These are phyloP conservation scores for Harringtonia lauricola DNA, from an alignment of 2,329 filamentous ascomycete genomes.

Conservation along the genomic window DNA sequence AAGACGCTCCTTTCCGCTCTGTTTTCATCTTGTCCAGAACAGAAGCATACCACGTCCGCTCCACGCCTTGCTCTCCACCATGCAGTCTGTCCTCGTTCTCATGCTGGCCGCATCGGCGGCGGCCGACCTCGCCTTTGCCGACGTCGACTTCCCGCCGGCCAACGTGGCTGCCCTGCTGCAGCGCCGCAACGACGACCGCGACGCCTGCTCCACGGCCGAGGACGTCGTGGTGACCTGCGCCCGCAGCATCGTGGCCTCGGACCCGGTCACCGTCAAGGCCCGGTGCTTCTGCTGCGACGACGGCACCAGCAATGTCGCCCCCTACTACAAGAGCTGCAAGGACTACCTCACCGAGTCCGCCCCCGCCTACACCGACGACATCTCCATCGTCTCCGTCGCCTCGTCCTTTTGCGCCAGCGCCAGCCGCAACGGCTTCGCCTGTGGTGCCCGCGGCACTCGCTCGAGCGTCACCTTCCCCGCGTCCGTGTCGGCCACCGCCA, in stretches of 20 bases:
- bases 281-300: constrained; percentile 16
- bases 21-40: no score
- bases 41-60: neutral
- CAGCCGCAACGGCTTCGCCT: constrained; percentile 5
- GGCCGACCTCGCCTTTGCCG: neutral
- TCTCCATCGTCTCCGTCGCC: constrained; percentile 3
- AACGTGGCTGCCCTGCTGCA: neutral
- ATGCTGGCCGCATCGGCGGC: constrained; percentile 1
- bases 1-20: no score
- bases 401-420: constrained; percentile 4
- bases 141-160: neutral
- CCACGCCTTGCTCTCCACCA: neutral
- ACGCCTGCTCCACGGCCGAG: constrained; percentile 11
- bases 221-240: constrained; percentile 10
- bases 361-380: constrained; percentile 6
- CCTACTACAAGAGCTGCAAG: constrained; percentile 15
- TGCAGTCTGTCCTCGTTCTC: neutral
- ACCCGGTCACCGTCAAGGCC: constrained; percentile 2
- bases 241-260: constrained; percentile 6
- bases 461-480: neutral
- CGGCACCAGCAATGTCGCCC: constrained; percentile 4
- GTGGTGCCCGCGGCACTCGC: constrained; percentile 2
- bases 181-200: constrained; percentile 2
- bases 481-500: neutral
- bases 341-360: constrained; percentile 12